These are phyloP conservation scores for Elongisporangium prolatum DNA, from an alignment of 352 stramenopile species.

Conservation along the genomic window DNA sequence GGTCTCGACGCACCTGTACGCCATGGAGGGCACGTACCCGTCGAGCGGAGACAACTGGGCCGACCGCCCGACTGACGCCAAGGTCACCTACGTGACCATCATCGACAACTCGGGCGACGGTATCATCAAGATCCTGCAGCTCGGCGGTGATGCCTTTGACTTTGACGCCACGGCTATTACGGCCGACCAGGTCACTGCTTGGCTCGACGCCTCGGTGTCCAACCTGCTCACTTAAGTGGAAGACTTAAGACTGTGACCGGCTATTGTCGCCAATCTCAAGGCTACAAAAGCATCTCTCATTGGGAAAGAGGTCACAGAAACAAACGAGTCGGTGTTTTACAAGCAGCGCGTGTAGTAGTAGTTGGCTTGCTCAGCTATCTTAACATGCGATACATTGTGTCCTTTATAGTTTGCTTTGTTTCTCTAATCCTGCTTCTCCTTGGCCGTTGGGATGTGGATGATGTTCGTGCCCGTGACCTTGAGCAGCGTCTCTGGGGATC, in stretches of 20 bases:
- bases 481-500: slow-evolving; percentile 77
- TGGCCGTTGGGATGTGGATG: slow-evolving; percentile 82
- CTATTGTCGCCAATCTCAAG: background rate
- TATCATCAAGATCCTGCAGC: slow-evolving; percentile 41
- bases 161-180: slow-evolving; percentile 28
- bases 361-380: background rate
- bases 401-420: background rate
- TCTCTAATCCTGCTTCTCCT: slow-evolving; percentile 75
- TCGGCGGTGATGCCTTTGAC: slow-evolving; percentile 40
- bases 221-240: slow-evolving; percentile 28
- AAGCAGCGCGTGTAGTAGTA: background rate
- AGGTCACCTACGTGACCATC: slow-evolving; percentile 52
- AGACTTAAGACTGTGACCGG: background rate
- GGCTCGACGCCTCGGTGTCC: slow-evolving; percentile 28
- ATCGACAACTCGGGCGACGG: slow-evolving; percentile 37
- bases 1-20: slow-evolving; percentile 76
- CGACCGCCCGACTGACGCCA: slow-evolving; percentile 19
- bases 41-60: slow-evolving; percentile 46
- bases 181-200: slow-evolving; percentile 22
- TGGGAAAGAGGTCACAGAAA: background rate
- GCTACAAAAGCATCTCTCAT: background rate
- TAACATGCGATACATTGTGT: background rate
- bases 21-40: slow-evolving; percentile 49
- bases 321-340: background rate
- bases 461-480: slow-evolving; percentile 84